Base-by-base conservation (phyloP, 1,284 basidiomycete genomes). In the Amylostereum areolatum region DNA sequence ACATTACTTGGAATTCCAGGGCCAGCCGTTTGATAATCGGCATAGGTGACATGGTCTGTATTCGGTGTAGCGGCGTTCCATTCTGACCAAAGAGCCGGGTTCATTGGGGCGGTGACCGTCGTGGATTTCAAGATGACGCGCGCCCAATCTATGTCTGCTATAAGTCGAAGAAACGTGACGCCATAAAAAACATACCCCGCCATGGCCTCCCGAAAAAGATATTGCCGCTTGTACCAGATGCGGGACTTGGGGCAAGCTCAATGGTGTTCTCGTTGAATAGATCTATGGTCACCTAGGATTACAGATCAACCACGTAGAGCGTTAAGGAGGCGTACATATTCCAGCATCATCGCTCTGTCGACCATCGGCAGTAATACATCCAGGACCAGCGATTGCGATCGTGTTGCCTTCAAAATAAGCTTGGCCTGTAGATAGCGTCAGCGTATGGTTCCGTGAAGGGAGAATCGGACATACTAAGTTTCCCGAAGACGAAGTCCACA, bases 331-430 rank as follows among this genome's bases (percentile, higher is more conserved):
- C 51, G 30, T 52, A 77, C 72, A 81, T 56, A 72, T 77, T 52
- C 71, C 72, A 44, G 60, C 60, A 56, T 79, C 76, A 47, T 73
- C 63, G 2, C 69, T 66, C 50, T 70, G 60, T 43, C 78, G 70
- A 29, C 78, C 78, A 48, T 68, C 75, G 2, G 79, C 79, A 12
- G 77, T 80, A 46, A 80, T 67, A 46, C 59, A 78, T 1, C 78
- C 78, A 37, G 65, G 59, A 35, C 66, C 72, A 32, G 39, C 39
- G 18, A 52, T 61, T 4, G 63, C 71, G 33, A 75, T 74, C 4
- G 71, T 73, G 53, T 75, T 75, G 5, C 71, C 71, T 27, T 72
- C 70, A 50, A 76, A 76, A 56, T 69, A 76, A 4, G 72, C 72
- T 35, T 59, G 60, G 37, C 70, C 57, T 52, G 47, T 25, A 34